phyloP scores from a whole-genome alignment of 2,329 filamentous ascomycete genomes.

The Fusarium xyrophilum region DNA sequence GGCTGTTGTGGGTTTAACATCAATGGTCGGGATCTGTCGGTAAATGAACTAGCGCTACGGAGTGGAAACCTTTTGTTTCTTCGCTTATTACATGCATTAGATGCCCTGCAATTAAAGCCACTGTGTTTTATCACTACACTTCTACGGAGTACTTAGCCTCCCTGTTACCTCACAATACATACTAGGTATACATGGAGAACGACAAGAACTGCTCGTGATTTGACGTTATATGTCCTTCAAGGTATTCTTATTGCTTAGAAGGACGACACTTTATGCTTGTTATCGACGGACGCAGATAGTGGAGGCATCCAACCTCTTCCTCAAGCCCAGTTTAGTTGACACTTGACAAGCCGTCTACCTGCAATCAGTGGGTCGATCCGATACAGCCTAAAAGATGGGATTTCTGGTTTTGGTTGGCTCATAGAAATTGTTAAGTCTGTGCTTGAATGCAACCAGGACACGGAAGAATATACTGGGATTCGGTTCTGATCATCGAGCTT shows the following conservation, averaged over 20 bases:
- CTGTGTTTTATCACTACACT: neutral
- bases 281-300: conserved; percentile 10
- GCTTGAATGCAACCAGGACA: neutral
- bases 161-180: too few relatives aligned
- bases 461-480: neutral
- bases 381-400: conserved; percentile 18
- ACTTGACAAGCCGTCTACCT: conserved; percentile 30
- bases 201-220: neutral
- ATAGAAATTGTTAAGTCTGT: neutral
- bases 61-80: conserved; percentile 20
- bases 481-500: neutral
- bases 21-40: conserved; percentile 13
- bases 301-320: neutral
- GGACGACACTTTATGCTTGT: neutral
- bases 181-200: neutral
- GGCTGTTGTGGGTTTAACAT: too few relatives aligned
- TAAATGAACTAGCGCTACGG: conserved; percentile 9
- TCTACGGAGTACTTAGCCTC: neutral
- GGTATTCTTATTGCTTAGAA: neutral
- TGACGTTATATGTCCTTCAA: neutral
- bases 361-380: conserved; percentile 31
- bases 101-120: conserved; percentile 22
- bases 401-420: neutral
- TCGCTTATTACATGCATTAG: conserved; percentile 24
- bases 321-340: conserved; percentile 17